Base-by-base conservation (phyloP, 257 asterid genomes). In the Solanum etuberosum region DNA sequence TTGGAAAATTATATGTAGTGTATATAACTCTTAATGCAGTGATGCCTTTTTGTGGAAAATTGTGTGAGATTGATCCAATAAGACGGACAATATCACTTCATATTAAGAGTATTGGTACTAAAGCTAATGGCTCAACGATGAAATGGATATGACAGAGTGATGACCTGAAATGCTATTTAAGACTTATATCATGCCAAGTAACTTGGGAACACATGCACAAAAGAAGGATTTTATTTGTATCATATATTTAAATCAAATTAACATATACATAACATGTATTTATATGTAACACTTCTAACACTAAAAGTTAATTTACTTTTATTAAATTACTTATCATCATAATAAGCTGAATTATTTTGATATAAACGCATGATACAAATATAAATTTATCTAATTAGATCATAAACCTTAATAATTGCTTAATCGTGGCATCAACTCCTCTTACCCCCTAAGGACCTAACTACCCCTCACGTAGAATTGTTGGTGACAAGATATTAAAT, bases 401-500 rank as follows among this genome's bases (percentile, higher is more conserved):
- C 81, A 48, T 34, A 14, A 3, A 5, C 29, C 3, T 34, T 72
- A 34, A 72, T 72, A 20, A 3, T 34, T 35, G 81, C 90, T 88
- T 93, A 92, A 93, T 92, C 77, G 90, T 85, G 86, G 31, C 91
- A 68, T 90, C 88, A 85, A 90, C 46, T 71, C 25, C 82, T 73
- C 82, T 42, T 8, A 2, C 7, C 29, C 9, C 37, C 21, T 3
- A 29, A 18, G 27, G 25, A 12, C 43, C 82, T 37, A 73, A 37
- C 82, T 37, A 73, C 82, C 82, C 82, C 32, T 37, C 81, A 73
- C 90, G 89, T 89, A 87, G 51, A 37, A 3, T 73, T 71, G 94
- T 88, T 91, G 92, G 77, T 89, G 92, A 89, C 37, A 88, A 85
- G 18, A 91, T 9, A 72, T 63, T 63, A 63, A 63, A 63, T n/a